A percentile compares a stretch with the other conserved stretches of the same genome.
Evolutionary conservation across 2,329 filamentous ascomycete genomes (phyloP).

Genomic region (Kalaharituber pfeilii): DNA sequence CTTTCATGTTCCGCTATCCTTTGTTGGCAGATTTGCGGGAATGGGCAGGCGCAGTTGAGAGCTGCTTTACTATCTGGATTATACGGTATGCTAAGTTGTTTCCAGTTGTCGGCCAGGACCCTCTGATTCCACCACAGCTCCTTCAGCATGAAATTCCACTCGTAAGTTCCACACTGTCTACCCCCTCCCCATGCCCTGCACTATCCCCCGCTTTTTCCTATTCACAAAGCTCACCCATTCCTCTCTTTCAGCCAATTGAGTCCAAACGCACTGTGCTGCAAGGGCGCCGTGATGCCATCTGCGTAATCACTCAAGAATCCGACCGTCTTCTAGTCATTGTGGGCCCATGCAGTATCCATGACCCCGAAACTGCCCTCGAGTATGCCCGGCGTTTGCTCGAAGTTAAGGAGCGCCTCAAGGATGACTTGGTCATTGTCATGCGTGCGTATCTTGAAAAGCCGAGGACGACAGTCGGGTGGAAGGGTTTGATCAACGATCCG

Average conservation of each 20-base stretch:
- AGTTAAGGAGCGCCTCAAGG: slow-evolving; percentile 71
- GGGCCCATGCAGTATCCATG: slow-evolving; percentile 93
- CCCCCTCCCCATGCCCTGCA: background rate
- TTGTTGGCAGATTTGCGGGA: too few species aligned
- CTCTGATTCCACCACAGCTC: slow-evolving; percentile 21
- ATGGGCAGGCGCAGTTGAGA: too few species aligned
- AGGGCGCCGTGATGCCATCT: slow-evolving; percentile 42
- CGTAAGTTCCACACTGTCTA: slow-evolving; percentile 10
- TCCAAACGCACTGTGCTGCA: slow-evolving; percentile 39
- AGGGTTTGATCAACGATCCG: slow-evolving; percentile 95
- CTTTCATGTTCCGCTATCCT: slow-evolving; percentile 1
- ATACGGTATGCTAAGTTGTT: too few species aligned
- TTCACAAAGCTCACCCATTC: background rate
- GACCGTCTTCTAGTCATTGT: slow-evolving; percentile 58
- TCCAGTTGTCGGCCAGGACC: slow-evolving; percentile 22
- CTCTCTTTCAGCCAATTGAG: slow-evolving; percentile 25
- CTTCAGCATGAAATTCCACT: slow-evolving; percentile 22
- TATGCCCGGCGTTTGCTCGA: slow-evolving; percentile 74
- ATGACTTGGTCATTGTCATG: slow-evolving; percentile 91
- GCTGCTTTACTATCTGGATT: too few species aligned
- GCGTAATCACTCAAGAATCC: slow-evolving; percentile 42
- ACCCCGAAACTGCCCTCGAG: slow-evolving; percentile 72
- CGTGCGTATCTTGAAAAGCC: slow-evolving; percentile 97
- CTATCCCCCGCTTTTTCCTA: slow-evolving; percentile 7
- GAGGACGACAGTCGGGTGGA: slow-evolving; percentile 94